phyloP scores from a whole-genome alignment of 257 asterid species.

The Solanum acaule region DNA sequence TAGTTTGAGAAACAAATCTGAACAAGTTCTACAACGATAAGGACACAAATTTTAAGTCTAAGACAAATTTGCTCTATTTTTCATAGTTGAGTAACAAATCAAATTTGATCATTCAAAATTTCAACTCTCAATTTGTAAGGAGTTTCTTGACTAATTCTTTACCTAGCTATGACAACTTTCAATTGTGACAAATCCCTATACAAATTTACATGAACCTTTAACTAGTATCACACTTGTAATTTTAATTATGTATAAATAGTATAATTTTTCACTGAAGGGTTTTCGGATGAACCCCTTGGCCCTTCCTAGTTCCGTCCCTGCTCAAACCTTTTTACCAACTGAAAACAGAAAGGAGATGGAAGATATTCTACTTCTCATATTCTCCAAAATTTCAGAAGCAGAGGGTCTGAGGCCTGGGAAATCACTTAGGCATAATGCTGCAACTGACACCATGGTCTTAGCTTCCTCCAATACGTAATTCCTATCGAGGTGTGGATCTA shows the following conservation, averaged over 20 bases:
- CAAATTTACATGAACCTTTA: background rate
- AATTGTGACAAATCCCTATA: background rate
- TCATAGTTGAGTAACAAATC: background rate
- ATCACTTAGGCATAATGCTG: slow-evolving; percentile 40
- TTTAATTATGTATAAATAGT: no score
- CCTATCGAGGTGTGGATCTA: slow-evolving; percentile 39
- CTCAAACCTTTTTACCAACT: background rate
- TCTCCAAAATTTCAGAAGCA: slow-evolving; percentile 28
- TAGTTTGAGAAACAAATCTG: no score
- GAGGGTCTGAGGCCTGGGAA: slow-evolving; percentile 47
- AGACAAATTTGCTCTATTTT: background rate
- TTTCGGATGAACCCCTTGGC: background rate
- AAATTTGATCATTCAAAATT: background rate
- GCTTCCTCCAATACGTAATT: slow-evolving; percentile 38
- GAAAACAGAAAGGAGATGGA: background rate
- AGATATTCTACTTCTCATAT: slow-evolving; percentile 20
- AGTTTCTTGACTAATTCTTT: background rate
- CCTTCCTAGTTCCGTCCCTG: background rate
- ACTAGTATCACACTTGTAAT: background rate
- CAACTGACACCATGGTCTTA: slow-evolving; percentile 31
- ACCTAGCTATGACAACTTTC: background rate
- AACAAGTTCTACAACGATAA: no score
- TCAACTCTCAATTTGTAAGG: background rate
- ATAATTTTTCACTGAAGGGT: background rate
- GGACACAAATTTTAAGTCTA: background rate